A percentile compares a stretch with the other conserved stretches of the same genome.
Conservation (phyloP, 345 rosid species). For the Hypericum perforatum region DNA sequence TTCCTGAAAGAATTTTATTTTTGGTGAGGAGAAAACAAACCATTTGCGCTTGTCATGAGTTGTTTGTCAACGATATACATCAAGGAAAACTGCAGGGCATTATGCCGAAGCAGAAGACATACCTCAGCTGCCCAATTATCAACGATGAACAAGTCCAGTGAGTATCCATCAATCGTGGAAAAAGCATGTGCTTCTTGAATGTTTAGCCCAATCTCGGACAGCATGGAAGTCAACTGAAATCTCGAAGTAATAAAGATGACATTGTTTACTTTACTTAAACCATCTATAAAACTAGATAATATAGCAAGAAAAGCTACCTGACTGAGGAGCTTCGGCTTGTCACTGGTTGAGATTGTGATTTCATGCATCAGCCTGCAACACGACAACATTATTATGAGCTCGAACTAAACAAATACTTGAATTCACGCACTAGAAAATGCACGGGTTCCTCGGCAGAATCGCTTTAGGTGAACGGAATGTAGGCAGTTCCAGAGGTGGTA, state of each 20-base stretch:
- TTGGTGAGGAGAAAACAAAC: no score
- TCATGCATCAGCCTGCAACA: slow-evolving; percentile 58
- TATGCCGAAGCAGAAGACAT: background rate
- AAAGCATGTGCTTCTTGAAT: slow-evolving; percentile 6
- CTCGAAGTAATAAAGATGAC: background rate
- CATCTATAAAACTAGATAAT: slow-evolving; percentile 6
- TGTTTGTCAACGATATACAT: background rate
- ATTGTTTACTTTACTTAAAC: slow-evolving; percentile 6
- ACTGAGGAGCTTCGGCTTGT: slow-evolving; percentile 54
- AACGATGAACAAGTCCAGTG: slow-evolving; percentile 1
- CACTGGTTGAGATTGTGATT: slow-evolving; percentile 56
- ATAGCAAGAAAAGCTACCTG: slow-evolving; percentile 34
- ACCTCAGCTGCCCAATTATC: background rate
- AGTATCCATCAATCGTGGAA: slow-evolving; percentile 1
- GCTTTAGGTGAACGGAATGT: no score
- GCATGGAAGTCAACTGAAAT: slow-evolving; percentile 1
- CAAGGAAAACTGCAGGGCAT: background rate
- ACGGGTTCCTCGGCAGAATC: no score
- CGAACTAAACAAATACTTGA: background rate
- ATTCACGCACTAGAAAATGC: no score
- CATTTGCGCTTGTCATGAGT: no score
- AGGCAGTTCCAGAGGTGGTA: no score
- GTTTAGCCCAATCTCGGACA: slow-evolving; percentile 1
- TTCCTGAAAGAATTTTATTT: background rate
- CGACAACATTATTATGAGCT: background rate